These are phyloP conservation scores for Cryomyces minteri DNA, from an alignment of 495 filamentous ascomycete species.

Conservation along the genomic window DNA sequence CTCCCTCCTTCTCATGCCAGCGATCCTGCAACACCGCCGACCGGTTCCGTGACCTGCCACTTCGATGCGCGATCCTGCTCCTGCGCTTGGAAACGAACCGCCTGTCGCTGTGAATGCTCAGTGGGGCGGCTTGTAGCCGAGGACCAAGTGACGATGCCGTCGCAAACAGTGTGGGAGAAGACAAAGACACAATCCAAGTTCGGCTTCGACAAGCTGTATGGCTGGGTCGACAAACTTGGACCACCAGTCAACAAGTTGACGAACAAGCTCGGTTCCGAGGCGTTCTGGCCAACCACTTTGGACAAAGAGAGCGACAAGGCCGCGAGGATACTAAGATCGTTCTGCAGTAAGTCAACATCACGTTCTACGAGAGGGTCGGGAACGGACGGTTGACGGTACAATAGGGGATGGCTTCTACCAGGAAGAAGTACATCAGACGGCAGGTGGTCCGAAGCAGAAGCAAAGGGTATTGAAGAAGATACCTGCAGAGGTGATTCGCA, in stretches of 20 bases:
- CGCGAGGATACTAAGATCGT: constrained; percentile 59
- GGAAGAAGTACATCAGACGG: constrained; percentile 22
- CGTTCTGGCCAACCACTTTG: constrained; percentile 64
- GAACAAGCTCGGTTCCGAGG: constrained; percentile 56
- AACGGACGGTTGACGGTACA: too few relatives aligned
- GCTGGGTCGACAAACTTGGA: constrained; percentile 27
- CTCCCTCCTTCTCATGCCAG: too few relatives aligned
- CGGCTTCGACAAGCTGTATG: constrained; percentile 28
- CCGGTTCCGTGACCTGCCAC: too few relatives aligned
- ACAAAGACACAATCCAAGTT: constrained; percentile 26
- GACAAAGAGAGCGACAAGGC: constrained; percentile 74
- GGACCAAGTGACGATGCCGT: neutral
- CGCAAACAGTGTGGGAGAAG: constrained; percentile 14
- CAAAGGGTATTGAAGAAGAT: constrained; percentile 67
- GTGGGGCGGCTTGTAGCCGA: too few relatives aligned
- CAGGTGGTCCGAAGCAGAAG: constrained; percentile 42
- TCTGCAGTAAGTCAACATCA: constrained; percentile 37
- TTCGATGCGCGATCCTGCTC: too few relatives aligned
- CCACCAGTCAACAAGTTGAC: constrained; percentile 57
- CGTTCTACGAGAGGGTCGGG: too few relatives aligned
- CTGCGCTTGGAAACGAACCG: too few relatives aligned
- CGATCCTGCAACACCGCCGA: too few relatives aligned
- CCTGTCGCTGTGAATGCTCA: too few relatives aligned
- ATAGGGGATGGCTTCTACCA: constrained; percentile 41
- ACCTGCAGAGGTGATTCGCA: constrained; percentile 54